A percentile compares a stretch with the other conserved stretches of the same genome.
These are phyloP conservation scores for Orbilia quercus DNA, from an alignment of 2,329 filamentous ascomycete species.

Conservation along the genomic window DNA sequence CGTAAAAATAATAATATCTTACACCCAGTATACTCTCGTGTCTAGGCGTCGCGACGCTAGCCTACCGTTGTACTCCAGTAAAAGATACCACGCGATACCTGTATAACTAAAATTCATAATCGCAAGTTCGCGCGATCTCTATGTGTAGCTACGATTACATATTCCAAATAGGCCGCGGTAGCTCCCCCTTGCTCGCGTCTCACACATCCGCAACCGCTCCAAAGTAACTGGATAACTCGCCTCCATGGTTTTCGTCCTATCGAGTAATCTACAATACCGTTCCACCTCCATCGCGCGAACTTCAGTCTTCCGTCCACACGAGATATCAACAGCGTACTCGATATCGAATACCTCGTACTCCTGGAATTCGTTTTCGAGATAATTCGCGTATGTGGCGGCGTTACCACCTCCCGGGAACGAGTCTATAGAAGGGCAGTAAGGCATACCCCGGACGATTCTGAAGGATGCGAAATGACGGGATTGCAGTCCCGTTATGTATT, in stretches of 20 bases:
- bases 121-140: too few species aligned
- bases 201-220: slow-evolving; percentile 1
- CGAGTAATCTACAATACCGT: background rate
- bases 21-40: too few species aligned
- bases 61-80: too few species aligned
- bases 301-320: background rate
- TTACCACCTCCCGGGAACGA: background rate
- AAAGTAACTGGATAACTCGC: background rate
- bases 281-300: slow-evolving; percentile 2
- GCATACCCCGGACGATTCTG: background rate
- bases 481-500: background rate
- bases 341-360: slow-evolving; percentile 5
- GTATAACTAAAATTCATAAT: too few species aligned
- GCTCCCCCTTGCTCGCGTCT: slow-evolving; percentile 8
- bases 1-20: too few species aligned
- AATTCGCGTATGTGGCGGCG: background rate
- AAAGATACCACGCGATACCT: too few species aligned
- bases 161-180: background rate
- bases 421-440: background rate
- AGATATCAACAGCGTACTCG: background rate
- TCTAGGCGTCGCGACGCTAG: too few species aligned
- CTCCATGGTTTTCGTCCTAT: background rate
- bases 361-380: background rate
- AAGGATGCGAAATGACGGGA: background rate
- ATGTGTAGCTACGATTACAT: too few species aligned